Evolutionary conservation across 495 filamentous ascomycete genomes (phyloP), one percentile per base, ranked within the genome.

Genomic region (Ramalina intermedia): DNA sequence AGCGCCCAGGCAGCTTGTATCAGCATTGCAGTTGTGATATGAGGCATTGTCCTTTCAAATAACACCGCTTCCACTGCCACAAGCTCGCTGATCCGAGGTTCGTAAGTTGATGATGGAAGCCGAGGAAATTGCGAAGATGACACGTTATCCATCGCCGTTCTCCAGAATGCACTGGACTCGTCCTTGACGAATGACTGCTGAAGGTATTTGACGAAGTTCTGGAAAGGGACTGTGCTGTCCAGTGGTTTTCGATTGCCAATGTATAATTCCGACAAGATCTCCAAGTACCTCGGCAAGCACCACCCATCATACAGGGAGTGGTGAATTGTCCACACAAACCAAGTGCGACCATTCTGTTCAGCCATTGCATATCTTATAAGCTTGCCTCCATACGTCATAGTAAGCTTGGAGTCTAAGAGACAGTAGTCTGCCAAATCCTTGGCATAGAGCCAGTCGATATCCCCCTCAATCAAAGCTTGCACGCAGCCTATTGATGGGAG

Each of bases 1-100:
- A 76, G 57, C 5, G 72, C 69, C 73, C 74, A 78, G 0, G 71
- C 75, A 27, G 73, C 72, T 40, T 70, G 66, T 13, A 79, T 64
- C 11, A 77, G 53, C 6, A 69, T 67, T 8, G 75, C 67, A 0
- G 66, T 43, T 1, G 73, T 77, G 36, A 72, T 60, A 14, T 7
- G 59, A 40, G 13, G 60, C 46, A 13, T 59, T 55, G 47, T 64
- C 60, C 1, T 62, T 60, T 48, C 41, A 12, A 52, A 14, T 13
- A 26, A 53, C 62, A 70, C 1, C 48, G 49, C 42, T 38, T 58
- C 48, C 44, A 55, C 49, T 11, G 45, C 26, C 11, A 49, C 50
- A 13, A 20, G 39, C 37, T 21, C 33, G 27, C 58, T 57, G 11
- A 60, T 58, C 5, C 69, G 59, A 44, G 69, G 69, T 2, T 65